A percentile compares a stretch with the other conserved stretches of the same genome.
Evolutionary conservation across 352 stramenopile genomes (phyloP).

Genomic region (Phytophthora chlamydospora): DNA sequence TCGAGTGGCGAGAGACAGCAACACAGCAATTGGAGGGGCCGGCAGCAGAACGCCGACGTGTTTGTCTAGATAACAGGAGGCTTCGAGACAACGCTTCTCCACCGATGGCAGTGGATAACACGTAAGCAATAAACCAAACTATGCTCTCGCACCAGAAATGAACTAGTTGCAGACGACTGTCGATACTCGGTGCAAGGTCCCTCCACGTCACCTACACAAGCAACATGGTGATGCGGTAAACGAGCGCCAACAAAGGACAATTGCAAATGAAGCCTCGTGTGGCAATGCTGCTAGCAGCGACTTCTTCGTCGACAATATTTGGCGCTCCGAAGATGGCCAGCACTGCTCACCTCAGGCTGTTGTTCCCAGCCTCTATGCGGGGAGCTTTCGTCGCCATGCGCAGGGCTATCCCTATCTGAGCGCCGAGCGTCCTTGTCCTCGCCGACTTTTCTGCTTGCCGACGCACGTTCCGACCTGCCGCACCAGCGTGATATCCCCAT

Average conservation of each 20-base stretch:
- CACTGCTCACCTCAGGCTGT: neutral
- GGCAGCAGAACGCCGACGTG: neutral
- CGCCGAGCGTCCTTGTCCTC: neutral
- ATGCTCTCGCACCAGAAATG: too few relatives aligned
- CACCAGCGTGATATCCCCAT: constrained; percentile 17
- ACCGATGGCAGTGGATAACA: constrained; percentile 14
- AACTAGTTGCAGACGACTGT: too few relatives aligned
- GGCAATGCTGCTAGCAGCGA: neutral
- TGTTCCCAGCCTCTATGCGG: neutral
- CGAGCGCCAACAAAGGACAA: neutral
- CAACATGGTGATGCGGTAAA: neutral
- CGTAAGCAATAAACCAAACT: neutral
- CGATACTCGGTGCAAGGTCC: too few relatives aligned
- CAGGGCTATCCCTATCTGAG: neutral
- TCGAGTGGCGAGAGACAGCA: neutral
- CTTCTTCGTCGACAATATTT: constrained; percentile 1
- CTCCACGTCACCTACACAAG: neutral
- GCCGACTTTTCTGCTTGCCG: constrained; percentile 21
- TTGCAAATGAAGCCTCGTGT: neutral
- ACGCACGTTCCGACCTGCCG: constrained; percentile 16
- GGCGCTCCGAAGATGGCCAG: neutral
- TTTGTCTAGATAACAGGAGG: too few relatives aligned
- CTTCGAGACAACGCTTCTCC: constrained; percentile 1
- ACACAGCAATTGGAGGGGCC: neutral
- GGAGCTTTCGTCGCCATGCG: constrained; percentile 7